Percentiles rank a stretch among this genome's conserved stretches.
Evolutionary conservation across 768 basidiomycete species (phyloP).

Genomic region (Amanita molliuscula): DNA sequence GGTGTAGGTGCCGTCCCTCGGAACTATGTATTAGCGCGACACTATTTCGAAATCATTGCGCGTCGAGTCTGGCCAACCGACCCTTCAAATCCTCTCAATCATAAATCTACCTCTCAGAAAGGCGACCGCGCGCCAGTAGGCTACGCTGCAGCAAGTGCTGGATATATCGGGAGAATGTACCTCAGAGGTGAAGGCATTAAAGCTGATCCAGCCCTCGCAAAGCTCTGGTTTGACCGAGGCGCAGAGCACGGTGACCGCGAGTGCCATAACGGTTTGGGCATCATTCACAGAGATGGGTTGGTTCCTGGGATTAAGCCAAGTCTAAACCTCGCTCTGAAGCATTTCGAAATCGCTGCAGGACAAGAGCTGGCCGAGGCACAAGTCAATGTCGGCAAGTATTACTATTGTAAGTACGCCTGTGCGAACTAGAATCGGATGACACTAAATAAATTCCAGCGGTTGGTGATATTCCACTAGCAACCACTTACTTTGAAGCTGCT

Average conservation of each 20-base stretch:
- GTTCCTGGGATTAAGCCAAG: conserved; percentile 57
- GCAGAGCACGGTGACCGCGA: conserved; percentile 75
- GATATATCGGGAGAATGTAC: conserved; percentile 89
- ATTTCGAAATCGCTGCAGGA: conserved; percentile 73
- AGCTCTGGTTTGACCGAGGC: conserved; percentile 93
- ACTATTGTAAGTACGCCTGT: conserved; percentile 40
- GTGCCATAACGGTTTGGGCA: conserved; percentile 81
- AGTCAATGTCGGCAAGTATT: conserved; percentile 79
- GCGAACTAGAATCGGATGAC: conserved; percentile 10
- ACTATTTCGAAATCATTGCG: conserved; percentile 81
- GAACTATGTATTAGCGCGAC: conserved; percentile 63
- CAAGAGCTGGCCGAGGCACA: conserved; percentile 90
- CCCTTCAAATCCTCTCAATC: conserved; percentile 41
- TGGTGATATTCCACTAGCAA: conserved; percentile 58
- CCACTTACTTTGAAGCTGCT: conserved; percentile 73
- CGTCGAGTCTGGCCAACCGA: conserved; percentile 86
- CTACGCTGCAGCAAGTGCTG: conserved; percentile 73
- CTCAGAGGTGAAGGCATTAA: conserved; percentile 88
- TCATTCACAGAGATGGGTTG: conserved; percentile 87
- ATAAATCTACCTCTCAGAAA: conserved; percentile 30
- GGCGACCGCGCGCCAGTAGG: conserved; percentile 41
- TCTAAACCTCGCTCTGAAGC: conserved; percentile 43
- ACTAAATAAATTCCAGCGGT: conserved; percentile 33
- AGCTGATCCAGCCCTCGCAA: conserved; percentile 62
- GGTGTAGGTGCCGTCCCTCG: conserved; percentile 85